These are phyloP conservation scores for Hippophae rhamnoides DNA, from an alignment of 306 rosid genomes.

Conservation along the genomic window DNA sequence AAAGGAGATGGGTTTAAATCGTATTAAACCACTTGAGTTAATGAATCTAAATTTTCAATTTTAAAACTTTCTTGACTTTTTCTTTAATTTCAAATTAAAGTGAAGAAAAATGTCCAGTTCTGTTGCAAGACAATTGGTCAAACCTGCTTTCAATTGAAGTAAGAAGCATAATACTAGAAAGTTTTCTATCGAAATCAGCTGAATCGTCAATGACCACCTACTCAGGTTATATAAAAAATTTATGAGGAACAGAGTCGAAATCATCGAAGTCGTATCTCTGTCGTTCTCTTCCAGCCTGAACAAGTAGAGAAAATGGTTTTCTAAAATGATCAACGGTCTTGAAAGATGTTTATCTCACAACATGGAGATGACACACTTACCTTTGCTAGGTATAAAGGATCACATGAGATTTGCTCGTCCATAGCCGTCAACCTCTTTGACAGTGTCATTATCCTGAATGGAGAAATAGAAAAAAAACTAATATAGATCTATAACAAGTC, in stretches of 20 bases:
- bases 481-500: no score
- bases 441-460: slow-evolving; percentile 56
- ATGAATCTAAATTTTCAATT: no score
- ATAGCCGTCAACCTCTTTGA: slow-evolving; percentile 53
- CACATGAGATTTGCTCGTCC: slow-evolving; percentile 63
- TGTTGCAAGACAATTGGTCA: no score
- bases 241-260: slow-evolving; percentile 61
- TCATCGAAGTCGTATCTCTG: slow-evolving; percentile 70
- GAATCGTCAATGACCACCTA: no score
- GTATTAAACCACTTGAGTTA: no score
- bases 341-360: slow-evolving; percentile 7
- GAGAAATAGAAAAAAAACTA: background rate
- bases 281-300: slow-evolving; percentile 73
- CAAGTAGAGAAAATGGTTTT: background rate
- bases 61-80: no score
- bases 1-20: no score
- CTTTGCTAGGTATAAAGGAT: slow-evolving; percentile 62
- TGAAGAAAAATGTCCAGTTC: no score
- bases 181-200: no score
- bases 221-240: slow-evolving; percentile 37
- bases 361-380: slow-evolving; percentile 17
- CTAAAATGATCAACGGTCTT: slow-evolving; percentile 3
- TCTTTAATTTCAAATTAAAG: no score
- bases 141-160: no score
- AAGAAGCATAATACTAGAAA: no score